These are phyloP conservation scores for Erucastrum elatum DNA, from an alignment of 345 rosid species.

Conservation along the genomic window DNA sequence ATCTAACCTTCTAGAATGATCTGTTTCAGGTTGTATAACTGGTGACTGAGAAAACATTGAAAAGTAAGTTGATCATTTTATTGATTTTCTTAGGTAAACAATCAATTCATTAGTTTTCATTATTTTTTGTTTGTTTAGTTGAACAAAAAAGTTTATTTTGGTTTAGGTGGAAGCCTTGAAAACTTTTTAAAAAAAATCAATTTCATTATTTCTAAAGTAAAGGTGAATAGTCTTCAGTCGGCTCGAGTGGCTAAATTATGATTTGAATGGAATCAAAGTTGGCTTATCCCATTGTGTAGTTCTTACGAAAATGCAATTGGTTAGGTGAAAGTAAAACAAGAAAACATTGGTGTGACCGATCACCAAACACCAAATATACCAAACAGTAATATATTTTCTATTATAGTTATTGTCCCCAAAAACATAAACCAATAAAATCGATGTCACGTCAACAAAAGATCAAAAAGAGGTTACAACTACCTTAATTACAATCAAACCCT, in stretches of 20 bases:
- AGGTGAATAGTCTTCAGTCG: background rate
- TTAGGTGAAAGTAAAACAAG: conserved; percentile 4
- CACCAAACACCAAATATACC: conserved; percentile 27
- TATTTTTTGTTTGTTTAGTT: too few species aligned
- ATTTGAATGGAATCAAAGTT: conserved; percentile 20
- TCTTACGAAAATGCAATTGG: background rate
- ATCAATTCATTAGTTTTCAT: too few species aligned
- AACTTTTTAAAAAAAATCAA: too few species aligned
- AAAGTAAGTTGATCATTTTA: too few species aligned
- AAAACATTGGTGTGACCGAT: conserved; percentile 33
- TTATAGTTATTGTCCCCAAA: background rate
- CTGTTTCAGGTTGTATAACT: too few species aligned
- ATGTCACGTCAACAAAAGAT: conserved; percentile 30
- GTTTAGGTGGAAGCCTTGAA: too few species aligned
- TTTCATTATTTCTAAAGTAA: background rate
- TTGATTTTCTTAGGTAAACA: too few species aligned
- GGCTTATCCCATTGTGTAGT: background rate
- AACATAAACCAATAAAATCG: conserved; percentile 7
- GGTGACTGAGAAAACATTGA: too few species aligned
- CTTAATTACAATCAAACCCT: conserved; percentile 18
- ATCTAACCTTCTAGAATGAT: too few species aligned
- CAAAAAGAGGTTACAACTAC: background rate
- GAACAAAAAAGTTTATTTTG: too few species aligned
- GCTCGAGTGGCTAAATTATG: background rate
- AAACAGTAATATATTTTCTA: background rate